A percentile compares a stretch with the other conserved stretches of the same genome.
These are phyloP conservation scores for Ganoderma multipileum DNA, from an alignment of 1,284 basidiomycete species.

Conservation along the genomic window DNA sequence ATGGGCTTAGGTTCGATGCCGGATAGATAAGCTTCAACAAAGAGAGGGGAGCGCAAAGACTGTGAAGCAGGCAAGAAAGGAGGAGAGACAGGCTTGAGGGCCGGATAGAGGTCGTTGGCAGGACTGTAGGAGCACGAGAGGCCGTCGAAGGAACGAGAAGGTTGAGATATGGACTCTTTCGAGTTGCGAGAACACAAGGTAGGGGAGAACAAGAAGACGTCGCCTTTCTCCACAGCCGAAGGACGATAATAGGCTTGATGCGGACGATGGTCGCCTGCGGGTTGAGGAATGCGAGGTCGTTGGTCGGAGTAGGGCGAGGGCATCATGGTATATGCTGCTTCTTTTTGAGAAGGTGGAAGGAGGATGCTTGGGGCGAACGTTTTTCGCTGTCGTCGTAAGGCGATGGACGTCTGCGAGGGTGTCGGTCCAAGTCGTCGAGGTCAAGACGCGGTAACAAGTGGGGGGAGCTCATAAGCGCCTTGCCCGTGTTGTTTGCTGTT, in stretches of 20 bases:
- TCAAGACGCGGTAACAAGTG: neutral
- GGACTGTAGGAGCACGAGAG: slow-evolving; percentile 31
- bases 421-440: neutral
- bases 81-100: slow-evolving; percentile 6
- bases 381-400: neutral
- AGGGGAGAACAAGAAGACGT: slow-evolving; percentile 30
- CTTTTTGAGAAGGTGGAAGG: neutral
- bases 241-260: slow-evolving; percentile 19
- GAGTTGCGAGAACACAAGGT: slow-evolving; percentile 25
- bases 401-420: neutral
- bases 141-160: slow-evolving; percentile 24
- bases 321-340: slow-evolving; percentile 20
- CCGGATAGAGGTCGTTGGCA: neutral
- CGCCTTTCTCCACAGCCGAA: slow-evolving; percentile 11
- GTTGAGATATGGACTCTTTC: slow-evolving; percentile 23
- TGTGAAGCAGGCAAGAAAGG: slow-evolving; percentile 11
- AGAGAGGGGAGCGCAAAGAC: slow-evolving; percentile 20
- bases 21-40: slow-evolving; percentile 15
- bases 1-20: slow-evolving; percentile 20
- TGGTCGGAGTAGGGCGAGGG: slow-evolving; percentile 7
- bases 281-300: neutral
- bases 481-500: neutral
- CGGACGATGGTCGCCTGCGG: slow-evolving; percentile 4
- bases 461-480: neutral
- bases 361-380: neutral